Evolutionary conservation across 768 basidiomycete species (phyloP).

Genomic region (Lactarius sp.): DNA sequence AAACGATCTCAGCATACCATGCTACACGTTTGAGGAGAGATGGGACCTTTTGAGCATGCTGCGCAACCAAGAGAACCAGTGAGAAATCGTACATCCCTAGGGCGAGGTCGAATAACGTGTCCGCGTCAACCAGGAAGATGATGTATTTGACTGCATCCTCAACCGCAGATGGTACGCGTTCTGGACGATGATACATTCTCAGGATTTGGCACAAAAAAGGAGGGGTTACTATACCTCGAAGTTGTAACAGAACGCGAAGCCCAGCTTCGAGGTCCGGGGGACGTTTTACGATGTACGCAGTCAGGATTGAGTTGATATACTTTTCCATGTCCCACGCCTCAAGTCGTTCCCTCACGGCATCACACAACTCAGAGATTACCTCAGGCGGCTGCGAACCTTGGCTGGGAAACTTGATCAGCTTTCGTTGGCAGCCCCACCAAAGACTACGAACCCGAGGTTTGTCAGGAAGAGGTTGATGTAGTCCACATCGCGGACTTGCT

Average conservation of each 20-base stretch:
- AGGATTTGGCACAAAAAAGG: background rate
- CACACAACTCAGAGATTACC: conserved; percentile 65
- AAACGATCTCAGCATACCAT: conserved; percentile 4
- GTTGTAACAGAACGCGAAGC: conserved; percentile 62
- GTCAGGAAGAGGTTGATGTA: conserved; percentile 91
- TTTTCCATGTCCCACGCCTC: conserved; percentile 65
- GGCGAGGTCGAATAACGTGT: conserved; percentile 87
- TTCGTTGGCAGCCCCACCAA: background rate
- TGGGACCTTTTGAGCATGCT: conserved; percentile 91
- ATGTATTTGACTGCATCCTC: conserved; percentile 98
- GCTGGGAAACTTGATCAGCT: conserved; percentile 35
- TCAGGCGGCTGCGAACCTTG: conserved; percentile 55
- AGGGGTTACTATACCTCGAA: conserved; percentile 56
- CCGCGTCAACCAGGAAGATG: conserved; percentile 94
- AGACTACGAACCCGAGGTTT: conserved; percentile 59
- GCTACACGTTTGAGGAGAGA: background rate
- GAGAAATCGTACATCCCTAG: conserved; percentile 99
- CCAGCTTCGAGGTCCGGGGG: conserved; percentile 90
- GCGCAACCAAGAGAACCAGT: conserved; percentile 91
- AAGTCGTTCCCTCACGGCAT: conserved; percentile 66
- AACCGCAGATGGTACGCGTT: conserved; percentile 67
- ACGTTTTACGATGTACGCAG: conserved; percentile 86
- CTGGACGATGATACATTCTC: conserved; percentile 26
- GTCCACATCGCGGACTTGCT: conserved; percentile 86
- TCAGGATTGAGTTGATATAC: conserved; percentile 89